phyloP scores from a whole-genome alignment of 1,284 basidiomycete species.

The Cryptococcus sp. region DNA sequence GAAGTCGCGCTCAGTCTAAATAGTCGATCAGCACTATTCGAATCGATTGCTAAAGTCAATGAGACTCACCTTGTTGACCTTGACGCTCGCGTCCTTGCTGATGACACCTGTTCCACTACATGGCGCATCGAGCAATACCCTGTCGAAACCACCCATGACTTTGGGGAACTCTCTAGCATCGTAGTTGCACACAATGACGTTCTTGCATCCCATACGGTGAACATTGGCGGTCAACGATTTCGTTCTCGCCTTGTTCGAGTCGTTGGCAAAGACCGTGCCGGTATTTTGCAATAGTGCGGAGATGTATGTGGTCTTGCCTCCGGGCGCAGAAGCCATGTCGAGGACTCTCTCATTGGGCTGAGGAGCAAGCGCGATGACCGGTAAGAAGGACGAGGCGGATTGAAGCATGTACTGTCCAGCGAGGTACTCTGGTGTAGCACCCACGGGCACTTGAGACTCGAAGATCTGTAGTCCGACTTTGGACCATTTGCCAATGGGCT shows the following conservation, averaged over 20 bases:
- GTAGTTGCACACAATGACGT: constrained; percentile 95
- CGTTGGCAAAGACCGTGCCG: constrained; percentile 97
- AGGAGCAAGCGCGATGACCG: constrained; percentile 91
- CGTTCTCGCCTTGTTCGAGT: constrained; percentile 90
- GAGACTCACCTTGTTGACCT: constrained; percentile 86
- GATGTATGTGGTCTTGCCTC: constrained; percentile 96
- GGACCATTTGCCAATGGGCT: constrained; percentile 98
- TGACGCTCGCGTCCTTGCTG: constrained; percentile 95
- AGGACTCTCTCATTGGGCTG: constrained; percentile 92
- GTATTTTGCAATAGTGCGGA: constrained; percentile 97
- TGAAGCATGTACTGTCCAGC: constrained; percentile 99
- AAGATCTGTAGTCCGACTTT: constrained; percentile 98
- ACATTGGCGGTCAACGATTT: constrained; percentile 97
- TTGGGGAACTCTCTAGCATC: constrained; percentile 99
- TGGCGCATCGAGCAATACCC: constrained; percentile 93
- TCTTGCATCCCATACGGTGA: constrained; percentile 96
- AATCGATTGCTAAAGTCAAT: not conserved
- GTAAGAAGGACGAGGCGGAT: constrained; percentile 98
- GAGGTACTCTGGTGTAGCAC: constrained; percentile 97
- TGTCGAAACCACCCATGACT: constrained; percentile 97
- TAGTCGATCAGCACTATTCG: constrained; percentile 4
- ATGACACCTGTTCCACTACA: constrained; percentile 99
- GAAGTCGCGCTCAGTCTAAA: constrained; percentile 92
- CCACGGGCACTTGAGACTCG: constrained; percentile 92
- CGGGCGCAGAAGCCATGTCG: constrained; percentile 98